Conservation (phyloP, 78 protist genomes). For the Pigoraptor vietnamica region DNA sequence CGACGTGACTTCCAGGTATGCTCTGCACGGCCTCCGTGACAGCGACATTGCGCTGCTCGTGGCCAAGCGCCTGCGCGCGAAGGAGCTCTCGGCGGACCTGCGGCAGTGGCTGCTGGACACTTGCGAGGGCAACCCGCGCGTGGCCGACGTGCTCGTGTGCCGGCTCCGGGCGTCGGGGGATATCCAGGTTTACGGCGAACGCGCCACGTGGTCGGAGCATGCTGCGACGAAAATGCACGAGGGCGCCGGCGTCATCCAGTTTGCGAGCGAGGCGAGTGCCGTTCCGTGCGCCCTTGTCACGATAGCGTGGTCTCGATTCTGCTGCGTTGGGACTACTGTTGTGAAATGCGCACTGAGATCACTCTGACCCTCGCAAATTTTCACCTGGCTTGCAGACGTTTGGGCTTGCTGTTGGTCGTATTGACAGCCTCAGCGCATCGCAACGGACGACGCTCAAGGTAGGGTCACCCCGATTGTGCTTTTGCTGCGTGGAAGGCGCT, state of each 20-base stretch:
- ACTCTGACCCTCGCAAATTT: not conserved
- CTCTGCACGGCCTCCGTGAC: not conserved
- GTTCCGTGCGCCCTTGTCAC: too few relatives aligned
- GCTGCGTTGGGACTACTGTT: too few relatives aligned
- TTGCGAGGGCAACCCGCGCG: not conserved
- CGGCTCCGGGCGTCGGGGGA: not conserved
- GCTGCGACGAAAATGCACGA: not conserved
- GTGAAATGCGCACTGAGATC: too few relatives aligned
- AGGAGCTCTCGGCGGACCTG: not conserved
- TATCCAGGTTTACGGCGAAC: not conserved
- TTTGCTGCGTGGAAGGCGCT: too few relatives aligned
- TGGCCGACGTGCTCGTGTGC: not conserved
- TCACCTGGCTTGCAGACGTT: not conserved
- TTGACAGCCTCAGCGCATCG: not conserved
- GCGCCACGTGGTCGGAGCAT: not conserved
- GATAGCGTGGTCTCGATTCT: too few relatives aligned
- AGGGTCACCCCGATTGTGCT: too few relatives aligned
- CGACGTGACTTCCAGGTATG: too few relatives aligned
- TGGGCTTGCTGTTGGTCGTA: not conserved
- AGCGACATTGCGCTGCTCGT: not conserved
- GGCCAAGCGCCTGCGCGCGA: not conserved
- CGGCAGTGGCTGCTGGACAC: not conserved
- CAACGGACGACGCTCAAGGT: not conserved
- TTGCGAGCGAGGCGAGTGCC: not conserved
- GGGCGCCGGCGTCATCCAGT: not conserved